Evolutionary conservation across 176 grass and related monocot genomes (phyloP), one percentile per base, ranked within the genome.

Genomic region (Triticum monococcum): DNA sequence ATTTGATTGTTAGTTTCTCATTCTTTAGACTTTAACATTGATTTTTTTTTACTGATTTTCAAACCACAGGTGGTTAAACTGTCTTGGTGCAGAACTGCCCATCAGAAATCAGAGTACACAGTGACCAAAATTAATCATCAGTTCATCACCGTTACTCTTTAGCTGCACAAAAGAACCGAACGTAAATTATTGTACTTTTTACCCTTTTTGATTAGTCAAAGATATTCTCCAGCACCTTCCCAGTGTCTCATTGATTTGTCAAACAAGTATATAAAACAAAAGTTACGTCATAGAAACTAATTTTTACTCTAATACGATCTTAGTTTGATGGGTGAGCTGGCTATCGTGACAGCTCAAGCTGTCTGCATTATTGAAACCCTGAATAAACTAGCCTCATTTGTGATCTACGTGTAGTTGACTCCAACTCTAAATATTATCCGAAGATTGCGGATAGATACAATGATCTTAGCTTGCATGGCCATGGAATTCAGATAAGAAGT

Each of bases 231-330:
- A 20, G 46, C 16, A 62, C 33, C 23, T 76, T 84, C 20, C 9
- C 59, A 46, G 16, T 35, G 43, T 48, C 64, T 70, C 23, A 72
- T 59, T 32, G 41, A 75, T 76, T 65, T 31, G 85, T 35, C 82
- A 62, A 84, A 64, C 13, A 35, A 56, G 12, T 63, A 65, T 56
- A 56, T 66, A 82, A 80, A 83, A 85, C 22, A 10, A 75, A 87
- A 16, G 68, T 50, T 73, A 41, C 57, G 41, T 81, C 78, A 75
- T 40, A 37, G 12, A 75, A 33, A 7, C 37, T 52, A 33, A 38
- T 50, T 16, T 1, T 13, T 36, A 33, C 6, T 71, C 9, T 25
- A 46, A 45, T 62, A 37, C 10, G 63, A 32, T 64, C 30, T 78
- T 54, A 36, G 26, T 72, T 38, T 83, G 23, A 17, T 74, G 54